phyloP scores from a whole-genome alignment of 129 eudicot genomes.

The Oenanthe sinensis region DNA sequence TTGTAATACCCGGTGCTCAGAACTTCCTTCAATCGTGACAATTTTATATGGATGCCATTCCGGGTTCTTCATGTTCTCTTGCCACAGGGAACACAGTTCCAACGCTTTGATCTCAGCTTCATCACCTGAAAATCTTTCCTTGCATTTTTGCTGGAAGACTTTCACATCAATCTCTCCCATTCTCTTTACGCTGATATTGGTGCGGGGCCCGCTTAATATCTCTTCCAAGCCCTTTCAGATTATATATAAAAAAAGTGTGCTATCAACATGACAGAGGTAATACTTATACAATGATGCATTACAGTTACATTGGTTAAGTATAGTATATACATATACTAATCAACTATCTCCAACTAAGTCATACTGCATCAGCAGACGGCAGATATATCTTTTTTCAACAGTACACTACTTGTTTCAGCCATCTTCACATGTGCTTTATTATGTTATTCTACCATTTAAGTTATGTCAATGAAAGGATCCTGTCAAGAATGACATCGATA shows the following conservation, averaged over 20 bases:
- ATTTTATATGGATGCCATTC: slow-evolving; percentile 9
- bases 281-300: not conserved
- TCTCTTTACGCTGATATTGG: slow-evolving; percentile 2
- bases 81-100: slow-evolving; percentile 8
- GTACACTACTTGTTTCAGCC: not conserved
- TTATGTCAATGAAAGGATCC: not conserved
- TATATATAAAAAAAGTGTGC: not conserved
- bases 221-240: not conserved
- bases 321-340: not conserved
- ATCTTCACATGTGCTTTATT: not conserved
- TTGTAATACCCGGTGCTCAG: not conserved
- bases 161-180: slow-evolving; percentile 8
- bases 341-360: not conserved
- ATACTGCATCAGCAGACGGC: not conserved
- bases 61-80: slow-evolving; percentile 1
- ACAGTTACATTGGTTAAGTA: not conserved
- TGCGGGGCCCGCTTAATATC: not conserved
- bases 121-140: slow-evolving; percentile 2
- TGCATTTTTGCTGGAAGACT: slow-evolving; percentile 6
- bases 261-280: not conserved
- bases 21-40: not conserved
- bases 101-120: slow-evolving; percentile 2
- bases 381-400: not conserved
- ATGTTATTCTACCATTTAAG: not conserved
- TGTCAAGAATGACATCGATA: not conserved